Base-by-base conservation (phyloP, 1,284 basidiomycete species). In the Quambalaria eucalypti region DNA sequence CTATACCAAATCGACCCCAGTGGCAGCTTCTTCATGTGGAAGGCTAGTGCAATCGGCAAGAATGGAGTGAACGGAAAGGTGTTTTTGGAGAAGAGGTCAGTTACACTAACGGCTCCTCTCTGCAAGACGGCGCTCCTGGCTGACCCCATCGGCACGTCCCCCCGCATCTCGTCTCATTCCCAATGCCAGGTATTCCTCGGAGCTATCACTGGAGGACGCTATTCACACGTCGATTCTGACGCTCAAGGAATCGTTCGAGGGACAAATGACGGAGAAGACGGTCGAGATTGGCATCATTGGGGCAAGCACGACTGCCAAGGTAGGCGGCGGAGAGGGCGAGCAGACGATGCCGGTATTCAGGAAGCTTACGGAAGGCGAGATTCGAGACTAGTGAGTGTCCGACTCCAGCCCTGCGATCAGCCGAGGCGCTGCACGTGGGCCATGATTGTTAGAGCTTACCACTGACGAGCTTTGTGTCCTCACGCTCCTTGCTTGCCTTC, bases 31-130 rank as follows among this genome's bases (percentile, higher is more conserved):
- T 99, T 90, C 79, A 92, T 95, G 50, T 99, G 95, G 95, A 99
- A 98, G 78, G 95, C 95, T 12, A 93, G 89, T 74, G 95, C 95
- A 14, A 98, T 98, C 71, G 95, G 95, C 38, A 98, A 98, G 81
- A 98, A 98, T 79, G 97, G 97, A 90, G 85, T 91, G 53, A 99
- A 98, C 74, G 95, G 92, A 52, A 98, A 98, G 79, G 97, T 95
- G 1, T 98, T 98, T 79, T 78, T 99, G 65, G 95, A 98, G 79
- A 98, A 98, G 79, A 40, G 71, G 39, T 44, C 25, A 25, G 36
- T 39, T 14, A 9, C 33, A 8, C 14, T 12, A 5, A 26, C 40
- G 8, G 28, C 23, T 12, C 10, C 28, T 23, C 10, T 23, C 12
- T 31, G 4, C 12, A n/a, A 14, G 36, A 42, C 19, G 16, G 6